Evolutionary conservation across 495 filamentous ascomycete genomes (phyloP).

Genomic region (Arthonia radiata): DNA sequence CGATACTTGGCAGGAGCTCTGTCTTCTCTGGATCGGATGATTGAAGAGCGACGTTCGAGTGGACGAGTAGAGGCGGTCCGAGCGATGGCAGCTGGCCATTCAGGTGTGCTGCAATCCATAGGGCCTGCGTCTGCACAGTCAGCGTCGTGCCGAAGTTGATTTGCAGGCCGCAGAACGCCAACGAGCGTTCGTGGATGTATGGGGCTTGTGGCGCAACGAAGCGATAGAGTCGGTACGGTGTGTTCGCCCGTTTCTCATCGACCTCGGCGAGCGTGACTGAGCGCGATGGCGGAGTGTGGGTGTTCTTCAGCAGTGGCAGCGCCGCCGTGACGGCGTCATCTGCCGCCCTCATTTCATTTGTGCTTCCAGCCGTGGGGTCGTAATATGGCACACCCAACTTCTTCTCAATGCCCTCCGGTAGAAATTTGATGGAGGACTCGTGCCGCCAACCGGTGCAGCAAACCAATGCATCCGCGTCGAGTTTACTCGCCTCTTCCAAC

Average conservation of each 20-base stretch:
- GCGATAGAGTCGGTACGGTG: constrained; percentile 30
- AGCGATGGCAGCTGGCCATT: constrained; percentile 17
- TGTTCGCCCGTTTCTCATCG: constrained; percentile 5
- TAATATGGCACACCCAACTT: constrained; percentile 40
- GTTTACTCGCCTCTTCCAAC: constrained; percentile 26
- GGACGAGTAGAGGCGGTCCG: too few species aligned
- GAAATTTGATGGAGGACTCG: constrained; percentile 34
- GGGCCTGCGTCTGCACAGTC: constrained; percentile 38
- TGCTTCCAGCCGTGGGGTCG: constrained; percentile 11
- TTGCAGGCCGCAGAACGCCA: constrained; percentile 42
- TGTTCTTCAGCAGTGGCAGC: constrained; percentile 7
- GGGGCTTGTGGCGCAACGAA: constrained; percentile 46
- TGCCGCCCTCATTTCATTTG: constrained; percentile 3
- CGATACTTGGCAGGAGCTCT: too few species aligned
- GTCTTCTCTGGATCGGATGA: too few species aligned
- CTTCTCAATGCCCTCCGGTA: constrained; percentile 35
- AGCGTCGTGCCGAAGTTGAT: constrained; percentile 37
- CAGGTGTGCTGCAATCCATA: constrained; percentile 52
- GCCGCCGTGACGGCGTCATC: not conserved
- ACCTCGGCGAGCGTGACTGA: constrained; percentile 6
- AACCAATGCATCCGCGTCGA: constrained; percentile 38
- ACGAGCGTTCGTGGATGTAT: constrained; percentile 27
- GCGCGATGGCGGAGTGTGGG: constrained; percentile 4
- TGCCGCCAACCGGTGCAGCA: constrained; percentile 34
- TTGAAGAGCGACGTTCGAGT: too few species aligned